Evolutionary conservation across 2,329 filamentous ascomycete species (phyloP).

Genomic region (Metarhizium album): DNA sequence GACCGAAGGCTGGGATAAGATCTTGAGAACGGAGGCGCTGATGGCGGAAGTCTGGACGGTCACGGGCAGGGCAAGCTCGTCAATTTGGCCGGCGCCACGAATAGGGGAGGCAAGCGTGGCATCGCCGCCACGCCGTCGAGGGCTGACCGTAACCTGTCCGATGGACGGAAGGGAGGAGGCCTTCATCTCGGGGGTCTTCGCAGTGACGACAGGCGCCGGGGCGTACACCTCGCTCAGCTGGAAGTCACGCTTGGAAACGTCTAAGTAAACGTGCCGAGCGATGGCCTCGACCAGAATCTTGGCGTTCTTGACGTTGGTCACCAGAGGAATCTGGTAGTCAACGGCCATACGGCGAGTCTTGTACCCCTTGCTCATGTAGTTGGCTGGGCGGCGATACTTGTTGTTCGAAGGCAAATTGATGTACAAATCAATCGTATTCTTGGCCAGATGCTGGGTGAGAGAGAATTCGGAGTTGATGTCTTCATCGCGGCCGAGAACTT

Average conservation of each 20-base stretch:
- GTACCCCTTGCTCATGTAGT: constrained; percentile 98
- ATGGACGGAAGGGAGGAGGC: constrained; percentile 33
- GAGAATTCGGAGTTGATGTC: constrained; percentile 94
- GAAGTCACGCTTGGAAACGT: constrained; percentile 75
- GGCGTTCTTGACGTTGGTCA: constrained; percentile 98
- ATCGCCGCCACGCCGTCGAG: constrained; percentile 20
- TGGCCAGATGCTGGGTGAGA: constrained; percentile 88
- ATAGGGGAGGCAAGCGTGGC: constrained; percentile 12
- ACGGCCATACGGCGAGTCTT: constrained; percentile 95
- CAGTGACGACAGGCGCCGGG: constrained; percentile 58
- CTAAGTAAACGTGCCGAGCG: constrained; percentile 75
- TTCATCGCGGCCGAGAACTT: constrained; percentile 70
- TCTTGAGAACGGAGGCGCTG: constrained; percentile 54
- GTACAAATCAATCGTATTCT: constrained; percentile 96
- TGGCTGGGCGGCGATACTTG: constrained; percentile 89
- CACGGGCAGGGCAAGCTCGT: constrained; percentile 35
- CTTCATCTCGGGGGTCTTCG: constrained; percentile 49
- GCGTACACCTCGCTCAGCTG: constrained; percentile 76
- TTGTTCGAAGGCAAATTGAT: constrained; percentile 99
- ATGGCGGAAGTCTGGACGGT: constrained; percentile 40
- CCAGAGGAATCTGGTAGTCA: constrained; percentile 89
- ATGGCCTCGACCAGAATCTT: constrained; percentile 96
- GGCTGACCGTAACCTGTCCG: constrained; percentile 24
- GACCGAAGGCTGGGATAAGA: constrained; percentile 63
- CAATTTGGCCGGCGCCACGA: constrained; percentile 19